Evolutionary conservation across 2,329 filamentous ascomycete species (phyloP).

Genomic region (Phaeosphaeria sp.): DNA sequence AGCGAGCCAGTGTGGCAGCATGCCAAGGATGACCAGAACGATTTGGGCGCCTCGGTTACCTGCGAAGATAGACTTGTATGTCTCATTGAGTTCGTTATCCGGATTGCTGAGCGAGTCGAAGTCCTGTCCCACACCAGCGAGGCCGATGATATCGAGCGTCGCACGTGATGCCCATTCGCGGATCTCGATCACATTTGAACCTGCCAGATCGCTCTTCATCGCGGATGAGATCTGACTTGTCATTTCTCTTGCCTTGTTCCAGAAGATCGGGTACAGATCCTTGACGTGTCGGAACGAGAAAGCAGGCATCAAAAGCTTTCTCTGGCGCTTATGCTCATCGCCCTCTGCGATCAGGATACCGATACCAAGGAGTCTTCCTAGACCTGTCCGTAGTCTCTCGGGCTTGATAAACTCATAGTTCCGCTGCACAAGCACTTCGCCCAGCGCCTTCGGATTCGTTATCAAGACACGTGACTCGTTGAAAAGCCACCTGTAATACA

Average conservation of each 20-base stretch:
- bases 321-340: constrained; percentile 79
- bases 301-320: constrained; percentile 57
- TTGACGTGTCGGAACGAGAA: constrained; percentile 60
- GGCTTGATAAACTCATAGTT: constrained; percentile 62
- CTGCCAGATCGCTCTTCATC: constrained; percentile 29
- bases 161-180: constrained; percentile 57
- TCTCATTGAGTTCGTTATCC: constrained; percentile 59
- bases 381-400: constrained; percentile 53
- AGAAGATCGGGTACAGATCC: constrained; percentile 58
- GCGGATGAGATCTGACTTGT: constrained; percentile 40
- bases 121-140: constrained; percentile 64
- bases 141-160: constrained; percentile 65
- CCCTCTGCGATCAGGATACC: constrained; percentile 84
- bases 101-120: constrained; percentile 61
- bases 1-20: constrained; percentile 70
- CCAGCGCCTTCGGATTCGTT: constrained; percentile 56
- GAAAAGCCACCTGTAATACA: constrained; percentile 59
- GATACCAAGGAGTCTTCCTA: constrained; percentile 71
- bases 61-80: constrained; percentile 60
- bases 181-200: constrained; percentile 51
- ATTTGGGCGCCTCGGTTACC: constrained; percentile 59
- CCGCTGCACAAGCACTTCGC: constrained; percentile 58
- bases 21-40: constrained; percentile 64
- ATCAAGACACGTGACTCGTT: constrained; percentile 55
- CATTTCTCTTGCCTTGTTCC: constrained; percentile 56